Base-by-base conservation (phyloP, 78 protist species). In the Pigoraptor vietnamica region DNA sequence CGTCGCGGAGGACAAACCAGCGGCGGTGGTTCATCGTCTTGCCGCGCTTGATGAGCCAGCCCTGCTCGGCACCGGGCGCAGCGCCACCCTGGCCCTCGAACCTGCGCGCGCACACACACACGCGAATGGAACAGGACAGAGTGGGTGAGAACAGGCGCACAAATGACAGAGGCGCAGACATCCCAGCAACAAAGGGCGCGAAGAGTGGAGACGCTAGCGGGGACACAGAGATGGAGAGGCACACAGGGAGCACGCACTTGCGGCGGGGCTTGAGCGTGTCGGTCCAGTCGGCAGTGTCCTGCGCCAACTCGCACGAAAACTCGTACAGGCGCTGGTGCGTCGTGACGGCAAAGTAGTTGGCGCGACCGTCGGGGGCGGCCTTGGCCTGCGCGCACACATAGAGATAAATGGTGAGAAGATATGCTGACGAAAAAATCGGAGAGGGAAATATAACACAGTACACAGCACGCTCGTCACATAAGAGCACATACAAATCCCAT, bases 1-100 rank as follows among this genome's bases (percentile, higher is more conserved):
- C 87, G 79, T 23, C 88, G 82, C 38, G 88, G 37, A 90, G 92
- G 10, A 81, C 87, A 25, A 40, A 90, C 88, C 86, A 90, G 34
- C 87, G 40, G 29, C 87, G 67, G 67, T 48, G 40, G 40, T 90
- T 90, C 83, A 1, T 19, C 48, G 23, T 37, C 67, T 81, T 1
- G 86, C 89, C 37, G 55, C 32, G 84, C n/a, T 79, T 86, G 89
- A 23, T 36, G 23, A 86, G 39, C 24, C 34, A 86, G 39, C 89
- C 89, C 48, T 79, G 34, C 84, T 79, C 67, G 14, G 67, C 14
- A 14, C 67, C 67, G 67, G 67, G 29, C 6, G 67, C 67, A 14
- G 67, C 67, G 67, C 67, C 83, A 79, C 83, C 21, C 83, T 25
- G 34, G 32, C 83, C 21, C 83, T 79, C 83, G 14, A 14, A 79